Percentiles rank a stretch among this genome's conserved stretches.
Evolutionary conservation across 2,329 filamentous ascomycete species (phyloP).

Genomic region (Phaeosphaeriaceae sp.): DNA sequence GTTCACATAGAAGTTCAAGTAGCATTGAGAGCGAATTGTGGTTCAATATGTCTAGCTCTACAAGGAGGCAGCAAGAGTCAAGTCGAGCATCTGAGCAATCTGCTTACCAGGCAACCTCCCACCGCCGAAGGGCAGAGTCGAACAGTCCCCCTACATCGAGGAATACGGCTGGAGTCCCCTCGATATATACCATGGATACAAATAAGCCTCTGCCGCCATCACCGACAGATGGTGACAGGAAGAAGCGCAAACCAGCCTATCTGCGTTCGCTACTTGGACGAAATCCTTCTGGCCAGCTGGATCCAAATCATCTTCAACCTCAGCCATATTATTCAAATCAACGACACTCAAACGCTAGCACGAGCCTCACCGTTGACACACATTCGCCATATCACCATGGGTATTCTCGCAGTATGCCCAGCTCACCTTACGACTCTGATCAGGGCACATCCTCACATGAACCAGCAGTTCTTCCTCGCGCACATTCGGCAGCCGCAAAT

Average conservation of each 20-base stretch:
- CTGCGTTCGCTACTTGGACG: slow-evolving; percentile 38
- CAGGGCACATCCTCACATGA: slow-evolving; percentile 14
- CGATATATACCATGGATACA: slow-evolving; percentile 30
- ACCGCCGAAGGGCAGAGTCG: slow-evolving; percentile 24
- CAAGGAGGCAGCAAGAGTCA: slow-evolving; percentile 19
- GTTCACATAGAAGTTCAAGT: slow-evolving; percentile 15
- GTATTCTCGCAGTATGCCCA: slow-evolving; percentile 46
- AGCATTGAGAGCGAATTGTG: slow-evolving; percentile 38
- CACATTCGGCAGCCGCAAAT: slow-evolving; percentile 30
- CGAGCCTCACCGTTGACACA: slow-evolving; percentile 32
- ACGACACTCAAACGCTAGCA: slow-evolving; percentile 27
- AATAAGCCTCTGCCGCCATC: slow-evolving; percentile 42
- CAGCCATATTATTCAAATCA: slow-evolving; percentile 25
- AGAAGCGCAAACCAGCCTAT: slow-evolving; percentile 28
- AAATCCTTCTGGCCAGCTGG: slow-evolving; percentile 26
- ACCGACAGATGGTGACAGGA: slow-evolving; percentile 31
- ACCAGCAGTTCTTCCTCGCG: slow-evolving; percentile 22
- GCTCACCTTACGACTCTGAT: slow-evolving; percentile 32
- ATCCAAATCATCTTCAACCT: slow-evolving; percentile 31
- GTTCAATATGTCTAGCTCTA: slow-evolving; percentile 34
- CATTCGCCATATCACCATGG: slow-evolving; percentile 22
- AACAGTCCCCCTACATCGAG: slow-evolving; percentile 21
- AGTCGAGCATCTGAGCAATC: slow-evolving; percentile 23
- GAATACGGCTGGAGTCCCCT: slow-evolving; percentile 12
- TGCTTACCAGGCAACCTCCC: slow-evolving; percentile 38